phyloP scores from a whole-genome alignment of 768 basidiomycete genomes.

The Cantharellus cinnabarinus region DNA sequence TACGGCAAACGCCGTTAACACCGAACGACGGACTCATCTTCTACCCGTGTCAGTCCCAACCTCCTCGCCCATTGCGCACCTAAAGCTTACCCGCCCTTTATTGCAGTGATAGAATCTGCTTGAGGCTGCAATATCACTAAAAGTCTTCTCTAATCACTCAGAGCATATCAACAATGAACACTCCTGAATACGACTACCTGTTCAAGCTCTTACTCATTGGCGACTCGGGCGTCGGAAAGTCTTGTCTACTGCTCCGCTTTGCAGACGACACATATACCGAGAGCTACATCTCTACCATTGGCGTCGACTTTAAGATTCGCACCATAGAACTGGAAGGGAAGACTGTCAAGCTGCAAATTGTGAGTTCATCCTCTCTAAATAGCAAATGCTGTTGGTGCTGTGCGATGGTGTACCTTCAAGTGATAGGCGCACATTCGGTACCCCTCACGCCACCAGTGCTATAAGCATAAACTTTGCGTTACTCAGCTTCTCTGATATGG shows the following conservation, averaged over 20 bases:
- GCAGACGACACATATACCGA: conserved; percentile 96
- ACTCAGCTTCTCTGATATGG: not conserved
- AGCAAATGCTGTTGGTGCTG: not conserved
- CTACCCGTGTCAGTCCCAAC: too few species aligned
- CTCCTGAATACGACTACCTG: conserved; percentile 88
- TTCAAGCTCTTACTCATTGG: conserved; percentile 92
- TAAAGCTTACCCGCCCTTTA: too few species aligned
- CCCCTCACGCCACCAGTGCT: not conserved
- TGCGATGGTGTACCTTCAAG: not conserved
- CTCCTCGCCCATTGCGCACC: too few species aligned
- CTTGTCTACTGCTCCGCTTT: conserved; percentile 77
- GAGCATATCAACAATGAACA: conserved; percentile 35
- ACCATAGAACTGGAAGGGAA: conserved; percentile 98
- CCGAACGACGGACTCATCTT: too few species aligned
- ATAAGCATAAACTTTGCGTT: not conserved
- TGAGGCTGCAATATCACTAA: too few species aligned
- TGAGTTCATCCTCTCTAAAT: conserved; percentile 23
- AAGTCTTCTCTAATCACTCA: not conserved
- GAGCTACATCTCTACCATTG: conserved; percentile 93
- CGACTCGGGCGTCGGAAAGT: conserved; percentile 94
- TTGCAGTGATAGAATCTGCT: too few species aligned
- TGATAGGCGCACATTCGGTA: not conserved
- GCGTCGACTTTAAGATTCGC: conserved; percentile 97
- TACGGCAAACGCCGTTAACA: too few species aligned
- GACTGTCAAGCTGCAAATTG: conserved; percentile 96